Conservation (phyloP, 2,329 filamentous ascomycete genomes). For the Aspergillus ibericus region DNA sequence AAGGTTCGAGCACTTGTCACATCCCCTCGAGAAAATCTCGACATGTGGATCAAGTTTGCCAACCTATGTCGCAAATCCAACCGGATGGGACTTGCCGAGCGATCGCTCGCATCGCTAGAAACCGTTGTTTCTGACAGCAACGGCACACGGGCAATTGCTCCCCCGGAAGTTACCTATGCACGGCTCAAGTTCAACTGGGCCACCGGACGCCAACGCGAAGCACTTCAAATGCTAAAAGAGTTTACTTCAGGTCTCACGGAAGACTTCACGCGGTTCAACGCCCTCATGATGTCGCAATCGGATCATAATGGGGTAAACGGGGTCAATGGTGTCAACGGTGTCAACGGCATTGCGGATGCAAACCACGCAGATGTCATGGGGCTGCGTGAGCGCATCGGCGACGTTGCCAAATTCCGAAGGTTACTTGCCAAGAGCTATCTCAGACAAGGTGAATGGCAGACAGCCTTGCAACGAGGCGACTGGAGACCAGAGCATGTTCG, state of each 20-base stretch:
- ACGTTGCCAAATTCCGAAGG: conserved; percentile 60
- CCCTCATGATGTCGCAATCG: conserved; percentile 37
- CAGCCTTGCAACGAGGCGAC: conserved; percentile 77
- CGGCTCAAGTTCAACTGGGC: conserved; percentile 97
- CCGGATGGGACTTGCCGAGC: conserved; percentile 90
- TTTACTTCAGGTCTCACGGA: conserved; percentile 62
- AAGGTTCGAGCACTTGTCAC: conserved; percentile 92
- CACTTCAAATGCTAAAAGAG: conserved; percentile 61
- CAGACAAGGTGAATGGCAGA: conserved; percentile 95
- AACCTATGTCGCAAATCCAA: conserved; percentile 97
- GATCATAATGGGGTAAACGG: conserved; percentile 47
- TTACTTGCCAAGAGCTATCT: conserved; percentile 94
- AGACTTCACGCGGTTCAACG: conserved; percentile 54
- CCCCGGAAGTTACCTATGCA: conserved; percentile 89
- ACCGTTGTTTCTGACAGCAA: conserved; percentile 59
- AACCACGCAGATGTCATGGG: conserved; percentile 40
- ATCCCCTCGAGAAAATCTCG: conserved; percentile 86
- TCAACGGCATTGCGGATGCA: conserved; percentile 49
- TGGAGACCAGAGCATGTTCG: conserved; percentile 86
- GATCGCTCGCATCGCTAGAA: conserved; percentile 88
- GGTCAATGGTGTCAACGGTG: conserved; percentile 52
- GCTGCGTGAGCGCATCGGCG: conserved; percentile 44
- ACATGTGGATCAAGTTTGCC: conserved; percentile 99
- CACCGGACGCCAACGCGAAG: conserved; percentile 65
- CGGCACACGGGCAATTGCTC: conserved; percentile 41